phyloP scores from a whole-genome alignment of 2,329 filamentous ascomycete genomes.

The Fusarium sterilihyphosum region DNA sequence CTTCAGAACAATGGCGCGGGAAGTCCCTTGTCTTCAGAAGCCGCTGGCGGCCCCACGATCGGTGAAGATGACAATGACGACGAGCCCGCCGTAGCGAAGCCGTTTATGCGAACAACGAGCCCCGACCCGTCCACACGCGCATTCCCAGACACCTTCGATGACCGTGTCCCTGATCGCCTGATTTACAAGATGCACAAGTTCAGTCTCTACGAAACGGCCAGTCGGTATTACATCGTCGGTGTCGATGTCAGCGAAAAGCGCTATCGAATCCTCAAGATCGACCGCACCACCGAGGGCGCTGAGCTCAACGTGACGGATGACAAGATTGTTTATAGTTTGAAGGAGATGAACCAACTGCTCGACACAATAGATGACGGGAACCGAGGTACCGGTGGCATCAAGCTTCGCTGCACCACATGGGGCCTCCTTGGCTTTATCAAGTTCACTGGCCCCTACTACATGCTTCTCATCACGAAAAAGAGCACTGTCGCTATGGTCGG shows the following conservation, averaged over 20 bases:
- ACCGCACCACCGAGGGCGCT: constrained; percentile 80
- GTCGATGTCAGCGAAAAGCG: constrained; percentile 88
- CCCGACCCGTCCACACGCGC: constrained; percentile 54
- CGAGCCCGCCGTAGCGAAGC: constrained; percentile 65
- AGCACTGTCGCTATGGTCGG: constrained; percentile 96
- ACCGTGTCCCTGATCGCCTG: constrained; percentile 49
- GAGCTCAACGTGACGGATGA: constrained; percentile 91
- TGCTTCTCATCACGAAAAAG: constrained; percentile 95
- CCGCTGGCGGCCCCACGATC: constrained; percentile 33
- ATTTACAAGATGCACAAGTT: constrained; percentile 90
- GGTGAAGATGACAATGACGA: constrained; percentile 66
- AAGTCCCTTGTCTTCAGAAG: constrained; percentile 41
- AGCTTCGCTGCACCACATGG: constrained; percentile 90
- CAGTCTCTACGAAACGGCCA: constrained; percentile 95
- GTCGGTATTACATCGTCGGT: constrained; percentile 92
- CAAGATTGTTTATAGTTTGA: constrained; percentile 91
- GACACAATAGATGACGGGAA: constrained; percentile 97
- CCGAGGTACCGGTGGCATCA: constrained; percentile 87
- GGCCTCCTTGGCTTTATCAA: constrained; percentile 93
- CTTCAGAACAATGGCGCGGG: constrained; percentile 50
- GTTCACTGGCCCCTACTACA: constrained; percentile 96
- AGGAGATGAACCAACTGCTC: constrained; percentile 92
- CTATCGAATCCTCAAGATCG: constrained; percentile 94
- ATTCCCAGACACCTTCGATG: constrained; percentile 46
- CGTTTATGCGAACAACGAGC: constrained; percentile 66